Evolutionary conservation across 2,329 filamentous ascomycete species (phyloP).

Genomic region (Neophaeococcomyces aloes): DNA sequence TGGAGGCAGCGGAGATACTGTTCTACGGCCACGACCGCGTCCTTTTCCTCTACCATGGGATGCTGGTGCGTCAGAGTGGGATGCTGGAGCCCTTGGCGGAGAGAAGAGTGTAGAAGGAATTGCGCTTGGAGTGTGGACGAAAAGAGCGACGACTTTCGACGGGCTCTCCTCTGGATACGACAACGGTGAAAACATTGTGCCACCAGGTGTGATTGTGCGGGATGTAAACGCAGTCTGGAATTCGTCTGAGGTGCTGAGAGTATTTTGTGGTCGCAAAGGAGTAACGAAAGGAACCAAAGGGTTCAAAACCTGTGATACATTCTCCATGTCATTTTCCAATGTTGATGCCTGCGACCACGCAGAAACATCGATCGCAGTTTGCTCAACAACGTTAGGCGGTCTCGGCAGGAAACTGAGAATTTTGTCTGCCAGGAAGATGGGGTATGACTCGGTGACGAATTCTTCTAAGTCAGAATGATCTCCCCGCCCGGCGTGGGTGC

Average conservation of each 20-base stretch:
- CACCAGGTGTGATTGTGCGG: neutral
- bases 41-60: neutral
- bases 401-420: constrained; percentile 4
- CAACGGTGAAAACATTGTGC: neutral
- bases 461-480: constrained; percentile 1
- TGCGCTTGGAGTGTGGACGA: neutral
- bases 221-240: neutral
- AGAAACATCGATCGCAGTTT: neutral
- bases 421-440: constrained; percentile 1
- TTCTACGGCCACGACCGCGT: neutral
- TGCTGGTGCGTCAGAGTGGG: neutral
- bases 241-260: neutral
- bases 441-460: constrained; percentile 5
- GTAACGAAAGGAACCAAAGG: neutral
- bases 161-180: neutral
- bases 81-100: neutral
- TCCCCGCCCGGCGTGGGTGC: neutral
- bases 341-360: neutral
- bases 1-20: no score
- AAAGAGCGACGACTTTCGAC: neutral
- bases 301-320: neutral
- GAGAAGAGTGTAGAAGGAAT: constrained; percentile 2
- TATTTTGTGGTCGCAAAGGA: neutral
- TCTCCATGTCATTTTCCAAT: neutral
- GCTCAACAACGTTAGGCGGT: neutral